These are phyloP conservation scores for Lepiota venenata DNA, from an alignment of 768 basidiomycete species.

Conservation along the genomic window DNA sequence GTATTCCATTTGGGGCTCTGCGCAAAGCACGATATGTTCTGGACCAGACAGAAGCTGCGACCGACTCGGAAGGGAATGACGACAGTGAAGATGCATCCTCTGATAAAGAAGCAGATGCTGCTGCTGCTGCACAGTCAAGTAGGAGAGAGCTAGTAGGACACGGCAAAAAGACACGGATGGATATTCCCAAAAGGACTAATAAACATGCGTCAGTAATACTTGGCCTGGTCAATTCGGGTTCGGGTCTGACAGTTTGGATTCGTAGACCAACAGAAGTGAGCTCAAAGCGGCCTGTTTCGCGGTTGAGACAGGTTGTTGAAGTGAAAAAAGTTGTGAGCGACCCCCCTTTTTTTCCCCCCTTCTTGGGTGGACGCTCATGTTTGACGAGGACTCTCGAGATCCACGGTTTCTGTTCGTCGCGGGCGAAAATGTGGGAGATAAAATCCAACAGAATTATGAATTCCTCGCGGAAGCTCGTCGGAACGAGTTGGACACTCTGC, in stretches of 20 bases:
- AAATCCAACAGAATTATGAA: slow-evolving; percentile 67
- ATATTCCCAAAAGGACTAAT: slow-evolving; percentile 57
- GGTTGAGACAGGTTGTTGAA: slow-evolving; percentile 68
- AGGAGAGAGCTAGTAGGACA: slow-evolving; percentile 37
- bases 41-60: slow-evolving; percentile 33
- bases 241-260: slow-evolving; percentile 1
- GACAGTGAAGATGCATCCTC: slow-evolving; percentile 11
- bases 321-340: slow-evolving; percentile 56
- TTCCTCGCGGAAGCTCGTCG: slow-evolving; percentile 70
- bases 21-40: slow-evolving; percentile 62
- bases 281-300: slow-evolving; percentile 81
- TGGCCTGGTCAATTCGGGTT: slow-evolving; percentile 1
- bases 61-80: slow-evolving; percentile 34
- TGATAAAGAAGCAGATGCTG: slow-evolving; percentile 6
- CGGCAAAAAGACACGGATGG: slow-evolving; percentile 38
- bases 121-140: slow-evolving; percentile 20
- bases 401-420: slow-evolving; percentile 79
- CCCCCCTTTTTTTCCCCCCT: background rate
- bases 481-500: slow-evolving; percentile 62
- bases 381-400: slow-evolving; percentile 69
- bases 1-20: slow-evolving; percentile 61
- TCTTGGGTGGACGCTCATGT: slow-evolving; percentile 3
- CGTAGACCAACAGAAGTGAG: slow-evolving; percentile 76
- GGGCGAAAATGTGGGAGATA: slow-evolving; percentile 61
- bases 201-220: slow-evolving; percentile 80